Evolutionary conservation across 75 land plant genomes (phyloP), one percentile per base, ranked within the genome.

Genomic region (Pinus taeda): DNA sequence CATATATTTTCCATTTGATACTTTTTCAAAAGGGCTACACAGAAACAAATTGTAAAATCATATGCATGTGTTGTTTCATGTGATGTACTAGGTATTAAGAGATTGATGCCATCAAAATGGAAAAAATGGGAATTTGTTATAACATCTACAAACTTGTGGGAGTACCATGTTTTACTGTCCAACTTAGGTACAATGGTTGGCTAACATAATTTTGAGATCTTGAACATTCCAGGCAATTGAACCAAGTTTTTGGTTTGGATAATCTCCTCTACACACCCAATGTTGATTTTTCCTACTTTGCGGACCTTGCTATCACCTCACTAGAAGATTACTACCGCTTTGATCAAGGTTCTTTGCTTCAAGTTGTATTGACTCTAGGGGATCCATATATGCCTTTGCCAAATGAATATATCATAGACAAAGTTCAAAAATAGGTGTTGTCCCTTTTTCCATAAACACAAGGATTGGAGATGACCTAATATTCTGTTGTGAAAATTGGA

Each of bases 21-120:
- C 12, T 11, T 61, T 7, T 24, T 22, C 22, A 61, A 22, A 15
- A 12, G 39, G 39, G 39, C 93, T 62, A 89, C 94, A 33, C 75
- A 84, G 74, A 90, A 88, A 76, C 70, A 90, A 75, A 79, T 92
- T 57, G 86, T 96, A 26, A 88, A 87, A 76, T 95, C 99, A 64
- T 95, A 96, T 92, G 97, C 87, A 13, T 96, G 92, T 84, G 98
- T 96, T 75, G 99, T 97, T 92, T 95, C 99, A 57, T 94, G 97
- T 89, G 99, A 96, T 86, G 95, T 96, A 30, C 99, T 95, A 59
- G 99, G 99, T 74, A 96, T 96, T 20, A 92, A 96, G 75, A 90
- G 86, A 78, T 85, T 96, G 53, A 60, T 96, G 67, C 99, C 99
- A 74, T 0, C 80, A 53, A 57, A 86, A 37, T 94, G 98, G 99